Conservation (phyloP, 352 stramenopile species). For the Phytopythium montanum region DNA sequence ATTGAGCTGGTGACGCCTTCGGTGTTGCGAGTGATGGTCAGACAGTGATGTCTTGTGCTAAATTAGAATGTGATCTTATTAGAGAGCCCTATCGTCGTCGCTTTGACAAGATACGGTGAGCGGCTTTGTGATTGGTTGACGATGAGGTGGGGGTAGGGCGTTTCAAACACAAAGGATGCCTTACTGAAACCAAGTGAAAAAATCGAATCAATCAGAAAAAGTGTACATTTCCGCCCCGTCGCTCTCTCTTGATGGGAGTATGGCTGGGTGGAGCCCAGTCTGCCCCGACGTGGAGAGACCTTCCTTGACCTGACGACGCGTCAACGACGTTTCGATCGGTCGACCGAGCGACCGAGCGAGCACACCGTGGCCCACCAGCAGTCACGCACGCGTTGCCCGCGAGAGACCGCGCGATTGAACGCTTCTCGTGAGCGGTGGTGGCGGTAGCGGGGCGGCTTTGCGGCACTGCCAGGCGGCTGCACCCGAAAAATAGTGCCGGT, state of each 20-base stretch:
- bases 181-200: not conserved
- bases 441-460: too few relatives aligned
- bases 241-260: not conserved
- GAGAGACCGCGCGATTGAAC: constrained; percentile 9
- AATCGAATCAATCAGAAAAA: not conserved
- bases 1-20: not conserved
- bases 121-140: constrained; percentile 6
- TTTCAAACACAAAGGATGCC: not conserved
- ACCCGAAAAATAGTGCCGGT: not conserved
- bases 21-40: not conserved
- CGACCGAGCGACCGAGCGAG: not conserved
- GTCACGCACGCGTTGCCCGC: not conserved
- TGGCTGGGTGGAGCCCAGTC: not conserved
- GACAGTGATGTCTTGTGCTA: not conserved
- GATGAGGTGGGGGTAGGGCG: constrained; percentile 3
- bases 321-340: constrained; percentile 1
- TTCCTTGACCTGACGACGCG: not conserved
- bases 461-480: not conserved
- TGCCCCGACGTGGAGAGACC: not conserved
- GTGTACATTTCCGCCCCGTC: not conserved
- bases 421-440: too few relatives aligned
- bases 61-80: constrained; percentile 4
- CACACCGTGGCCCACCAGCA: constrained; percentile 1
- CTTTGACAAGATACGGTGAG: constrained; percentile 6
- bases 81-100: not conserved